Percentiles rank a stretch among this genome's conserved stretches.
Conservation (phyloP, 2,329 filamentous ascomycete species). For the Aspergillus calidoustus region DNA sequence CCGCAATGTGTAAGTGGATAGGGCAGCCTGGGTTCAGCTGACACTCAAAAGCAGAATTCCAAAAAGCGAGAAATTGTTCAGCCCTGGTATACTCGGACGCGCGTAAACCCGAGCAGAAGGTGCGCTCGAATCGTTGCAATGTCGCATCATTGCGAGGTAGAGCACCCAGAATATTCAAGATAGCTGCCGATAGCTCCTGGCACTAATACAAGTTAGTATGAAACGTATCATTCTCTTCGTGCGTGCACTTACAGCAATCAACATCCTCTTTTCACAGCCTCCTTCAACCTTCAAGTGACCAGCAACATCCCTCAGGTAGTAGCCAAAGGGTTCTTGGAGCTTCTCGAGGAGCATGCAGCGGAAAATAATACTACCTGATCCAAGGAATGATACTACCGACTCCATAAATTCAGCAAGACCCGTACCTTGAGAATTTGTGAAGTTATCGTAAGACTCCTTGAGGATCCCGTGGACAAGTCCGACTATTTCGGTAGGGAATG, state of each 20-base stretch:
- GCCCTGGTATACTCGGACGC: constrained; percentile 57
- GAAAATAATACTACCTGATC: constrained; percentile 55
- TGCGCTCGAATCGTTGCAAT: constrained; percentile 57
- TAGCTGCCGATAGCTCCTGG: constrained; percentile 37
- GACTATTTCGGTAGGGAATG: constrained; percentile 62
- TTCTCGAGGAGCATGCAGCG: constrained; percentile 61
- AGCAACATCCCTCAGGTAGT: constrained; percentile 42
- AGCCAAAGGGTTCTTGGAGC: constrained; percentile 55
- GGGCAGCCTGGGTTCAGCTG: constrained; percentile 68
- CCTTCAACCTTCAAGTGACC: constrained; percentile 33
- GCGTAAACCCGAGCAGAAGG: constrained; percentile 59
- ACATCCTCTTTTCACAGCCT: constrained; percentile 36
- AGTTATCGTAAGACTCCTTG: constrained; percentile 57
- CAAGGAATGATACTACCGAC: constrained; percentile 59
- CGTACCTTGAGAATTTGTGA: constrained; percentile 46
- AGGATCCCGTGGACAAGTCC: constrained; percentile 61
- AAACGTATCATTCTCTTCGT: constrained; percentile 7
- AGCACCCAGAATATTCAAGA: constrained; percentile 38
- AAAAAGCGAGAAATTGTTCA: constrained; percentile 61
- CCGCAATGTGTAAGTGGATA: constrained; percentile 62
- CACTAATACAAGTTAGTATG: constrained; percentile 35
- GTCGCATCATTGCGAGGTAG: constrained; percentile 31
- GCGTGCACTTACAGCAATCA: constrained; percentile 40
- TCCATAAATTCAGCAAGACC: constrained; percentile 56
- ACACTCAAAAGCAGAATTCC: constrained; percentile 72